A percentile compares a stretch with the other conserved stretches of the same genome.
These are phyloP conservation scores for Nemania abortiva DNA, from an alignment of 2,329 filamentous ascomycete species.

Conservation along the genomic window DNA sequence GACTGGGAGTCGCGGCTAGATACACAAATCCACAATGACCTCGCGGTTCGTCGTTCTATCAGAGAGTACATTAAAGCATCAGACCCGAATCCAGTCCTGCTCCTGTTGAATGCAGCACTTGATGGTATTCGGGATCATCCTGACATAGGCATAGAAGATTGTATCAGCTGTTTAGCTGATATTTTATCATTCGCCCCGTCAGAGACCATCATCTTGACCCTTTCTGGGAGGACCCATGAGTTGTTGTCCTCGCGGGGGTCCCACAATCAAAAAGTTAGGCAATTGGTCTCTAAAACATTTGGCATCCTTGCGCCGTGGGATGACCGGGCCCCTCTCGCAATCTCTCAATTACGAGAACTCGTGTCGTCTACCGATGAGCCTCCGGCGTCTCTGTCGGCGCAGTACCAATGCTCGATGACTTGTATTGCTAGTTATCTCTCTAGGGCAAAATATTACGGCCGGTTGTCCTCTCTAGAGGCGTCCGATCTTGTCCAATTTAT, in stretches of 20 bases:
- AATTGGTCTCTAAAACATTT: constrained; percentile 75
- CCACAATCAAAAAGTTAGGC: constrained; percentile 77
- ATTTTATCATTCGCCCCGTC: constrained; percentile 50
- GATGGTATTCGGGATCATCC: constrained; percentile 65
- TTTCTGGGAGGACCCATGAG: constrained; percentile 62
- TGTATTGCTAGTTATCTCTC: constrained; percentile 49
- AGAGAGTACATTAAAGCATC: constrained; percentile 63
- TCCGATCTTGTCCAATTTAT: constrained; percentile 47
- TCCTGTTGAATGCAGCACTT: constrained; percentile 67
- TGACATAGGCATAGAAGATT: constrained; percentile 53
- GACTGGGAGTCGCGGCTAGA: constrained; percentile 89
- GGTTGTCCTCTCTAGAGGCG: constrained; percentile 33
- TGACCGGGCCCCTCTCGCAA: constrained; percentile 54
- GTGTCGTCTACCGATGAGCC: constrained; percentile 45
- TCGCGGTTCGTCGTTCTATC: constrained; percentile 71
- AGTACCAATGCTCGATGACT: constrained; percentile 50
- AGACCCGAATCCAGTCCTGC: constrained; percentile 55
- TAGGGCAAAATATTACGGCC: constrained; percentile 46
- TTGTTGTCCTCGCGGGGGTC: constrained; percentile 74
- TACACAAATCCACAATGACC: constrained; percentile 76
- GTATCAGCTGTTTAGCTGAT: constrained; percentile 46
- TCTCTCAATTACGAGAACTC: constrained; percentile 54
- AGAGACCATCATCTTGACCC: constrained; percentile 47
- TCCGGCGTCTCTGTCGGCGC: constrained; percentile 47
- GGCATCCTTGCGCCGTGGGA: constrained; percentile 82